Base-by-base conservation (phyloP, 2,329 filamentous ascomycete genomes). In the Diatrype stigma region DNA sequence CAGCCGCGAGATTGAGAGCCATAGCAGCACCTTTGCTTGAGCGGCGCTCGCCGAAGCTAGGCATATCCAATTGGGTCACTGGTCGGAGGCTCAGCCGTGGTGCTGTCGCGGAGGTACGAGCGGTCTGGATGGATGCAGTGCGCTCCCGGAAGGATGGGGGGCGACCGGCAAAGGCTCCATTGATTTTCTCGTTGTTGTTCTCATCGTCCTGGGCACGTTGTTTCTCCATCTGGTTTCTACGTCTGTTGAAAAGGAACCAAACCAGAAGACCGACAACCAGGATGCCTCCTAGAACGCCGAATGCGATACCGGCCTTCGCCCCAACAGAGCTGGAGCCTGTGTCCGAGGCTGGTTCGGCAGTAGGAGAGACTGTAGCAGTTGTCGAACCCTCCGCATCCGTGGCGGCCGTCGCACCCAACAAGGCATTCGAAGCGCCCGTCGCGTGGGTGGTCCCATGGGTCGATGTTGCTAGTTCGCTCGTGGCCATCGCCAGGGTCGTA, bases 41-140 rank as follows among this genome's bases (percentile, higher is more conserved):
- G 47, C 75, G 72, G 63, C 77, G 76, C 49, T 81, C 78, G 7
- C 73, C 69, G 49, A 89, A 79, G 63, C 82, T 84, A 5, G 90
- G 88, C 37, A 89, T 78, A 70, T n/a, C n/a, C n/a, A 96, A 92
- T 62, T 94, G 85, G 38, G 90, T 93, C 46, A 94, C 81, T 2
- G 91, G 91, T 46, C 90, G 86, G 49, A 96, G 78, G 64, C 90
- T 95, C 54, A 96, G 79, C 55, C 86, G 86, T n/a, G 91, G 90
- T 42, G 91, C 85, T 32, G 74, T 79, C 28, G 77, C 74, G 56
- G 67, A 72, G 55, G 73, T 79, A 58, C 67, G 73, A 50, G 71
- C 68, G 49, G 73, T 71, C 37, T 65, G 58, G 45, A 70, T 59
- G 59, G 53, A 53, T 28, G 40, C 45, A 2, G 46, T 48, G 19